phyloP scores from a whole-genome alignment of 2,329 filamentous ascomycete species.

The Thelonectria discophora region DNA sequence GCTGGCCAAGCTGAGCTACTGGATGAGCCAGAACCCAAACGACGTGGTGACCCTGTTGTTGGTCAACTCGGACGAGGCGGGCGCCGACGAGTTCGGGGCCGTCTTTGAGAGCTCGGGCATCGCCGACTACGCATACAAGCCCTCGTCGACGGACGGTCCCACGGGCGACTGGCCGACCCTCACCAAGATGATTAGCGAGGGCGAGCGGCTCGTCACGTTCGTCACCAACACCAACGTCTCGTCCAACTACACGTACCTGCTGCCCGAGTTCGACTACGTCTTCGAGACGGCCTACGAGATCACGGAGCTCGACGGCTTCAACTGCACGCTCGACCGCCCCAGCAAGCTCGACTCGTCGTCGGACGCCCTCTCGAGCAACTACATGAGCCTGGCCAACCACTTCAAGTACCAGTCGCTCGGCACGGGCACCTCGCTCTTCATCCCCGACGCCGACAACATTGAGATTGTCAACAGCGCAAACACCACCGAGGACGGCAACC shows the following conservation, averaged over 20 bases:
- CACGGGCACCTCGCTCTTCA: slow-evolving; percentile 58
- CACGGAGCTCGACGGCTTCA: slow-evolving; percentile 69
- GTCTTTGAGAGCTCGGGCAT: slow-evolving; percentile 68
- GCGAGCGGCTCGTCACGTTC: slow-evolving; percentile 74
- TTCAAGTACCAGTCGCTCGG: slow-evolving; percentile 71
- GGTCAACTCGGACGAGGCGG: slow-evolving; percentile 72
- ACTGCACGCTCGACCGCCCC: slow-evolving; percentile 76
- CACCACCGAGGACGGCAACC: slow-evolving; percentile 60
- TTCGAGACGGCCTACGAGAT: slow-evolving; percentile 80
- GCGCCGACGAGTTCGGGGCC: slow-evolving; percentile 62
- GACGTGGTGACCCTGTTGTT: slow-evolving; percentile 80
- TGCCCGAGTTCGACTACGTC: slow-evolving; percentile 71
- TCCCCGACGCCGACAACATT: slow-evolving; percentile 69
- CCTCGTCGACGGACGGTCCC: slow-evolving; percentile 53
- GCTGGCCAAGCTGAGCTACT: slow-evolving; percentile 70
- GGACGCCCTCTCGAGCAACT: slow-evolving; percentile 63
- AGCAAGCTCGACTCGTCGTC: slow-evolving; percentile 57
- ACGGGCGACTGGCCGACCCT: slow-evolving; percentile 73
- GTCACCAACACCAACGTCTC: slow-evolving; percentile 63
- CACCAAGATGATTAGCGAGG: slow-evolving; percentile 70
- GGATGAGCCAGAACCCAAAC: slow-evolving; percentile 75
- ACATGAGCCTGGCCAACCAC: slow-evolving; percentile 81
- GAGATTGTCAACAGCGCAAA: slow-evolving; percentile 71
- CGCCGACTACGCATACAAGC: slow-evolving; percentile 67
- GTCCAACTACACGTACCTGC: slow-evolving; percentile 62